phyloP scores from a whole-genome alignment of 1,284 basidiomycete species.

The Cutaneotrichosporon mucoides region DNA sequence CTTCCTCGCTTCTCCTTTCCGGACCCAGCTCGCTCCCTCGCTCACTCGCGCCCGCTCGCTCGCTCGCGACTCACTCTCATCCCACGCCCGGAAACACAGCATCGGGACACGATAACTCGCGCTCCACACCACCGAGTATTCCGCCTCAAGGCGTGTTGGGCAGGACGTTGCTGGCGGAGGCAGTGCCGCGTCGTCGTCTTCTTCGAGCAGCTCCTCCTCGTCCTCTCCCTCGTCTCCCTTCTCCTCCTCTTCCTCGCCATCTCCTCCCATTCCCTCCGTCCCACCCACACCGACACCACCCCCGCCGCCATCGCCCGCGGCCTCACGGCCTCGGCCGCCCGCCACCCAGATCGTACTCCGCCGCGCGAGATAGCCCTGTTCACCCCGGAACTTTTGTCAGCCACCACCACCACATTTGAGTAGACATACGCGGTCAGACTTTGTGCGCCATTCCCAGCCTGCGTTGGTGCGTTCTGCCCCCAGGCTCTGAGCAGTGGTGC shows the following conservation, averaged over 20 bases:
- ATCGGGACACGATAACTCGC: slow-evolving; percentile 31
- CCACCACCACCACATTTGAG: neutral
- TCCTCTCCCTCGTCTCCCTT: neutral
- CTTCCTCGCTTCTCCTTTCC: too few species aligned
- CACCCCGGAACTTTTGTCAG: slow-evolving; percentile 14
- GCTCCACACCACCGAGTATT: slow-evolving; percentile 28
- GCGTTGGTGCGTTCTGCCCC: slow-evolving; percentile 24
- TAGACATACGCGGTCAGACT: slow-evolving; percentile 17
- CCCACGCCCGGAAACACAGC: slow-evolving; percentile 33
- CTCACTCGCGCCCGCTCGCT: neutral
- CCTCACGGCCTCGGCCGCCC: neutral
- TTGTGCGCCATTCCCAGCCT: slow-evolving; percentile 29
- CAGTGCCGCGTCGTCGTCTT: slow-evolving; percentile 1
- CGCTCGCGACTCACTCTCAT: slow-evolving; percentile 26
- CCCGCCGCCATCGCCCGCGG: too few species aligned
- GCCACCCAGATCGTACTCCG: slow-evolving; percentile 9
- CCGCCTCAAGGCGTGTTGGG: slow-evolving; percentile 13
- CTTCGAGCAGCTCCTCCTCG: slow-evolving; percentile 2
- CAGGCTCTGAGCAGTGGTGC: neutral
- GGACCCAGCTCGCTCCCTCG: too few species aligned
- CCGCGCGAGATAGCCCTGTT: slow-evolving; percentile 29
- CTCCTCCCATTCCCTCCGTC: too few species aligned
- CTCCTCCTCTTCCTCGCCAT: neutral
- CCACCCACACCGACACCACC: too few species aligned
- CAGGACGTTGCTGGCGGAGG: neutral